Base-by-base conservation (phyloP, 768 basidiomycete genomes). In the Kwoniella botswanensis region DNA sequence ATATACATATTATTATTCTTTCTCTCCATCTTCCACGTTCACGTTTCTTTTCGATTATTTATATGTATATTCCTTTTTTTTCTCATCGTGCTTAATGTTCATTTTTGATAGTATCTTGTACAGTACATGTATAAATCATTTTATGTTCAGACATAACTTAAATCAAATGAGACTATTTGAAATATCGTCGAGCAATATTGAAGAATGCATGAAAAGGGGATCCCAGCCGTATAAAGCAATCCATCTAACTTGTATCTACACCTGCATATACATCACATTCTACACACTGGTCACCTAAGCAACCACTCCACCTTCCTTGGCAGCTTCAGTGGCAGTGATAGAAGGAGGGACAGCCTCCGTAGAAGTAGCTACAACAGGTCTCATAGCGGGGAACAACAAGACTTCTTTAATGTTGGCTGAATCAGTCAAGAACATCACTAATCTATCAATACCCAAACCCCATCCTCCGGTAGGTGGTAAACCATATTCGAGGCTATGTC, bases 321-420 rank as follows among this genome's bases (percentile, higher is more conserved):
- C 79, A 21, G 79, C 79, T 52, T 80, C 77, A 7, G 71, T 81
- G 21, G 77, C 77, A 12, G 74, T 77, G 26, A 77, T 75, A 21
- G 75, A 68, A n/a, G 82, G 79, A 4, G 73, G 77, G 17, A 79
- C 82, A 18, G 84, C 75, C 35, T 81, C 82, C 15, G 83, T 74
- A 21, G 81, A 76, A 70, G 84, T 84, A 0, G 88, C 80, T 22
- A 78, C 78, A 54, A 79, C 85, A 7, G 94, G 94, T 88, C 93
- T 93, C 94, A 98, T 97, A 1, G 94, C 95, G 21, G 94, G 94
- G 92, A 98, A 98, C 55, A 96, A 85, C 41, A 98, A 85, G 44
- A 98, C 94, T 82, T 96, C 94, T 88, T 98, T 98, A 88, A 96
- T 95, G 81, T 97, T 96, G 9, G 90, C 90, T n/a, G 93, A 95